These are phyloP conservation scores for Limtongozyma cylindracea DNA, from an alignment of 805 yeast genomes.

Conservation along the genomic window DNA sequence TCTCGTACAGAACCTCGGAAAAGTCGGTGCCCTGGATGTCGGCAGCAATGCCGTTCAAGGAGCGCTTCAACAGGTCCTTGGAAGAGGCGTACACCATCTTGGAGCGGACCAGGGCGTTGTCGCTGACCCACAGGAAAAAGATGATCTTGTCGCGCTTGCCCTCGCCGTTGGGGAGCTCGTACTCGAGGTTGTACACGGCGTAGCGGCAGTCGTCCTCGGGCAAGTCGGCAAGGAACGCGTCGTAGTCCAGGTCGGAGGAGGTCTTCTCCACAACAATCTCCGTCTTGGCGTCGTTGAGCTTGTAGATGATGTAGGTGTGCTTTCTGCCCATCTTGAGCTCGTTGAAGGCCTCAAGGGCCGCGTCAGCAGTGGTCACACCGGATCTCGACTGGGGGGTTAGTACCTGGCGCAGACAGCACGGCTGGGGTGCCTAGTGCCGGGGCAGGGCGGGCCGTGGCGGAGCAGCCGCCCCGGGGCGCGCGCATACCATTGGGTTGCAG, in stretches of 20 bases:
- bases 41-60: constrained; percentile 80
- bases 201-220: constrained; percentile 94
- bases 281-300: constrained; percentile 67
- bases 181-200: constrained; percentile 93
- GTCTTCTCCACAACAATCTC: constrained; percentile 77
- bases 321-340: constrained; percentile 89
- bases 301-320: constrained; percentile 60
- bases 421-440: too few species aligned
- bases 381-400: constrained; percentile 14
- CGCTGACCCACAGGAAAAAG: constrained; percentile 87
- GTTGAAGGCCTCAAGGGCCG: constrained; percentile 81
- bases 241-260: constrained; percentile 55
- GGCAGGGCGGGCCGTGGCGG: too few species aligned
- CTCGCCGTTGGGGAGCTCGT: constrained; percentile 70
- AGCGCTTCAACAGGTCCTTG: constrained; percentile 92
- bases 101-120: constrained; percentile 80
- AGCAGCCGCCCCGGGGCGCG: too few species aligned
- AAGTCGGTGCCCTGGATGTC: constrained; percentile 97
- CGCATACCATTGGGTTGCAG: too few species aligned
- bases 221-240: constrained; percentile 60
- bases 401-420: constrained; percentile 4
- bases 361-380: constrained; percentile 47
- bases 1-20: constrained; percentile 88
- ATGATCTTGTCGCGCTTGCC: constrained; percentile 73
- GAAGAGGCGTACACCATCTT: constrained; percentile 99